Percentiles rank a stretch among this genome's conserved stretches.
phyloP scores from a whole-genome alignment of 352 stramenopile genomes.

The Pythium sukuiense region DNA sequence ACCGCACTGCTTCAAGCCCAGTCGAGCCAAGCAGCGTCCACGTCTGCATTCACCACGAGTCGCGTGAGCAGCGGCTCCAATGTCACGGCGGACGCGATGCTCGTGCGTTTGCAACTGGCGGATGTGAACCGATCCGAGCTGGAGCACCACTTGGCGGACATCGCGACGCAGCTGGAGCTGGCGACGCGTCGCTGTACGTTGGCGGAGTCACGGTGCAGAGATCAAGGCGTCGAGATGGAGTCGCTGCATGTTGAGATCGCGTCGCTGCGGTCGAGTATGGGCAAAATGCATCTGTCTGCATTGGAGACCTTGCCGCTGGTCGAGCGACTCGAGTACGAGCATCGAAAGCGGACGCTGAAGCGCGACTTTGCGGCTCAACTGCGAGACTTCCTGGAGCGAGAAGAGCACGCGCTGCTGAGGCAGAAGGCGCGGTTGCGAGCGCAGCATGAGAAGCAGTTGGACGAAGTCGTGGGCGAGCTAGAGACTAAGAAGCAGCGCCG shows the following conservation, averaged over 20 bases:
- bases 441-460: constrained; percentile 63
- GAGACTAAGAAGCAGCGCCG: constrained; percentile 55
- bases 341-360: constrained; percentile 65
- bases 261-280: constrained; percentile 28
- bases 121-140: constrained; percentile 44
- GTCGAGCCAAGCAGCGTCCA: not conserved
- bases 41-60: not conserved
- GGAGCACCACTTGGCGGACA: constrained; percentile 37
- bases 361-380: constrained; percentile 65
- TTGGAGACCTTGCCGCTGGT: constrained; percentile 30
- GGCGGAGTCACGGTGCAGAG: constrained; percentile 20
- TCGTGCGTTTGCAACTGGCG: constrained; percentile 54
- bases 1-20: constrained; percentile 18
- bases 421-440: constrained; percentile 66
- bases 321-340: constrained; percentile 52
- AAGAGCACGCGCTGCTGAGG: constrained; percentile 61
- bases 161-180: constrained; percentile 37
- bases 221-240: constrained; percentile 26
- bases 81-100: constrained; percentile 40
- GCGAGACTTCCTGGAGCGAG: constrained; percentile 65
- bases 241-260: constrained; percentile 33
- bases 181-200: constrained; percentile 30
- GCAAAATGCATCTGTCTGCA: constrained; percentile 36
- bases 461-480: constrained; percentile 60
- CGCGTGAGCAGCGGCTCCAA: not conserved